Percentiles rank a stretch among this genome's conserved stretches.
Evolutionary conservation across 2,329 filamentous ascomycete genomes (phyloP).

Genomic region (Claviceps fusiformis): DNA sequence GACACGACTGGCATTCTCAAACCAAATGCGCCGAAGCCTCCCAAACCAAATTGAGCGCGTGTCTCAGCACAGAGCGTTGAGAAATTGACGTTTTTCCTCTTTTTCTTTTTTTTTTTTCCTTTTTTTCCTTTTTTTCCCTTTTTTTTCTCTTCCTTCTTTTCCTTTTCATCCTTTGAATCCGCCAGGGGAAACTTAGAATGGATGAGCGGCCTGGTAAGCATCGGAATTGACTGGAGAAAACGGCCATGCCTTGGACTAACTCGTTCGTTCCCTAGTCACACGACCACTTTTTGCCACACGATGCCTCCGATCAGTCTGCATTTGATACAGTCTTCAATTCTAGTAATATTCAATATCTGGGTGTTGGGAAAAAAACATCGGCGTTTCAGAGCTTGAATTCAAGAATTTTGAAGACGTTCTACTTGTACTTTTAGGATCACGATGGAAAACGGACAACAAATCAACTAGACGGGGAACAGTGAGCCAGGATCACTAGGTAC

Average conservation of each 20-base stretch:
- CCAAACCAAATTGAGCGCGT: slow-evolving; percentile 12
- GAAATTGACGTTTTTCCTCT: background rate
- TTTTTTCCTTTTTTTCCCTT: too few relatives aligned
- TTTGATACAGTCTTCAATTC: background rate
- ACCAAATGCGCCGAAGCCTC: slow-evolving; percentile 22
- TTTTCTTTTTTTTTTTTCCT: too few relatives aligned
- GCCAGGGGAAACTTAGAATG: background rate
- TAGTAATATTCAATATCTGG: background rate
- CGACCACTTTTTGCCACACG: slow-evolving; percentile 7
- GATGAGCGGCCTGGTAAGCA: background rate
- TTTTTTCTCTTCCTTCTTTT: too few relatives aligned
- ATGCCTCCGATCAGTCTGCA: background rate
- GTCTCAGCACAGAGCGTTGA: background rate
- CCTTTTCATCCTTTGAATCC: background rate
- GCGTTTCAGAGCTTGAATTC: background rate
- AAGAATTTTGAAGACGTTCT: too few relatives aligned
- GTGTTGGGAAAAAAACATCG: background rate
- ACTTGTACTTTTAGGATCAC: background rate
- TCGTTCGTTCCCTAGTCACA: background rate
- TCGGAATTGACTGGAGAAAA: background rate
- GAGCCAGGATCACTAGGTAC: background rate
- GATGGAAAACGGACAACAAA: background rate
- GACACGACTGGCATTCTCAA: slow-evolving; percentile 24
- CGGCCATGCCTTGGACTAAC: background rate
- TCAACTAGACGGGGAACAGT: background rate